Percentiles rank a stretch among this genome's conserved stretches.
phyloP scores from a whole-genome alignment of 805 yeast genomes.

The Candida ipomoeae region DNA sequence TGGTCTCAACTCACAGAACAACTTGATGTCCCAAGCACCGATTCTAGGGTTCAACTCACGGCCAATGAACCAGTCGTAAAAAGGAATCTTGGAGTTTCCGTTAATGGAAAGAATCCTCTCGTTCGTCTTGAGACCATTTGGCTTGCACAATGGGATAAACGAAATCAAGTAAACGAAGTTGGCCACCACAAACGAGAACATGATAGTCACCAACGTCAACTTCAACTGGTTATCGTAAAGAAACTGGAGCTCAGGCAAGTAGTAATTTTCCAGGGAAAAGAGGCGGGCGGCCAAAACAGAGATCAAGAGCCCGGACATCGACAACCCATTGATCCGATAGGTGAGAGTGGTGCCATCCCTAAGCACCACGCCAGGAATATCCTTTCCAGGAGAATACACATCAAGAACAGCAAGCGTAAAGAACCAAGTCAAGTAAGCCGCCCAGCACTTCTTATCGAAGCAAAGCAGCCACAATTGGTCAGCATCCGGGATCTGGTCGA shows the following conservation, averaged over 20 bases:
- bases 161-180: constrained; percentile 62
- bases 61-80: constrained; percentile 96
- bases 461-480: constrained; percentile 24
- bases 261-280: constrained; percentile 42
- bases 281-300: constrained; percentile 49
- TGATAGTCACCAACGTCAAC: constrained; percentile 57
- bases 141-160: constrained; percentile 50
- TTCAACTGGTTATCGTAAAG: constrained; percentile 65
- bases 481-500: constrained; percentile 30
- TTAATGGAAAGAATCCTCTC: constrained; percentile 78
- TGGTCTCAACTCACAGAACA: constrained; percentile 91
- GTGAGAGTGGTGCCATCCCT: constrained; percentile 70
- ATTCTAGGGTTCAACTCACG: constrained; percentile 91
- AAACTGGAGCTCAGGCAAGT: constrained; percentile 75
- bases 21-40: constrained; percentile 80
- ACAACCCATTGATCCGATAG: constrained; percentile 80
- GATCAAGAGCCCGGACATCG: constrained; percentile 41
- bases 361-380: constrained; percentile 59
- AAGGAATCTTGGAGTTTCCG: constrained; percentile 71
- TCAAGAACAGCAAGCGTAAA: constrained; percentile 60
- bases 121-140: constrained; percentile 51
- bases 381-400: constrained; percentile 61
- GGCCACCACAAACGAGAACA: constrained; percentile 63
- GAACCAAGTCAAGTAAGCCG: constrained; percentile 71
- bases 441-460: constrained; percentile 53